Base-by-base conservation (phyloP, 2,329 filamentous ascomycete genomes). In the Alternaria sp. region DNA sequence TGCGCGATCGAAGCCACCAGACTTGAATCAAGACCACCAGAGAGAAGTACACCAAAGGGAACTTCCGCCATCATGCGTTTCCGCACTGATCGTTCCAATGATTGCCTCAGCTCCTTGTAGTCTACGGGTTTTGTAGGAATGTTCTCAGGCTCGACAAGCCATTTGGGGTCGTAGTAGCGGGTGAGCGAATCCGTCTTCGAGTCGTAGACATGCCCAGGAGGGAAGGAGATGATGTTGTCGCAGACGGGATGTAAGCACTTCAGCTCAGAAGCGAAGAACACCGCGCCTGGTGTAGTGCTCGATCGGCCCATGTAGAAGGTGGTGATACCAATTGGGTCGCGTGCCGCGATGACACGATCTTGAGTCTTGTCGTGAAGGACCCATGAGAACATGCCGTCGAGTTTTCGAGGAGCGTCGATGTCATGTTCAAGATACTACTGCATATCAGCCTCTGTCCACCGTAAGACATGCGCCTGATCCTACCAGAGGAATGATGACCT, bases 361-460 rank as follows among this genome's bases (percentile, higher is more conserved):
- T 93, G 88, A 69, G 87, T 89, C 86, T 96, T 97, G 83, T 99
- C 95, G 81, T 97, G 97, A 52, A 99, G 86, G 56, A 99, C 93
- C 82, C 96, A 99, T 14, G 94, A 97, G 86, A 99, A 99, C 95
- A 99, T 99, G 83, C 95, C 95, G 78, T 99, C 95, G 69, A 99
- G 88, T 80, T 92, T 85, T 80, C 94, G 95, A 62, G 95, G 93
- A 58, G 94, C 92, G 74, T 98, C 93, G 69, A 96, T 85, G 73
- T 89, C 95, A 85, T 96, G 87, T 80, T 98, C 88, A 82, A 93
- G 86, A 78, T 99, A 99, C 91, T 96, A 62, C 48, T 13, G 24
- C 24, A 7, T 17, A 56, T 75, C 55, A 77, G 72, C 58, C 49
- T 51, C 10, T n/a, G 17, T 36, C 3, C 14, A 6, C 34, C 34